Evolutionary conservation across 2,329 filamentous ascomycete genomes (phyloP).

Genomic region (Aspergillus quadrilineatus): DNA sequence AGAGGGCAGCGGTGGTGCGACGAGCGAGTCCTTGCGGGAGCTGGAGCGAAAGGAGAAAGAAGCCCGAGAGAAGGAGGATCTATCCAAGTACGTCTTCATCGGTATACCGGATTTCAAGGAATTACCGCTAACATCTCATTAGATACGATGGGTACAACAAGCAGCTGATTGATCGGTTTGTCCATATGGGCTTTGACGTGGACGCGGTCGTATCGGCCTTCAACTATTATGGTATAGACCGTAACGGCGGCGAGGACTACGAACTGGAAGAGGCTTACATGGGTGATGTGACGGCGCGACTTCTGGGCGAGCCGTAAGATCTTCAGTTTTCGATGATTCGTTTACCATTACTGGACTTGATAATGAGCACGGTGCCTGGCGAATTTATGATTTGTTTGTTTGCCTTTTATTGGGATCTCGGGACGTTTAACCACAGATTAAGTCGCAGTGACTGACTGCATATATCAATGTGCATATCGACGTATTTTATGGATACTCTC

Average conservation of each 20-base stretch:
- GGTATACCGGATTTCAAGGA: not conserved
- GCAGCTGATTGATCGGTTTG: constrained; percentile 77
- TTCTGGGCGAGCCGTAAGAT: constrained; percentile 68
- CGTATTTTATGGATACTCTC: not conserved
- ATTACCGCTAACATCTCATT: constrained; percentile 30
- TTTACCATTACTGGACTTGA: constrained; percentile 18
- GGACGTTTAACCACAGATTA: constrained; percentile 4
- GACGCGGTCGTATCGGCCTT: constrained; percentile 85
- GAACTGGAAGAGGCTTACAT: constrained; percentile 86
- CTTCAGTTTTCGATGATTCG: not conserved
- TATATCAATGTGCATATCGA: not conserved
- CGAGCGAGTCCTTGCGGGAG: constrained; percentile 54
- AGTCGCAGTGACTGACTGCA: constrained; percentile 4
- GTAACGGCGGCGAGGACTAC: constrained; percentile 74
- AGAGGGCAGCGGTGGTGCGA: constrained; percentile 54
- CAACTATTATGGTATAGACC: constrained; percentile 75
- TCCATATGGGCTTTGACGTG: constrained; percentile 86
- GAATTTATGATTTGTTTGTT: constrained; percentile 21
- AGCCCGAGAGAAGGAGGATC: constrained; percentile 56
- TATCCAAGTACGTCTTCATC: constrained; percentile 48
- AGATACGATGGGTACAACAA: constrained; percentile 89
- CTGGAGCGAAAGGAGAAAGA: constrained; percentile 56
- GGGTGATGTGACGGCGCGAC: constrained; percentile 80
- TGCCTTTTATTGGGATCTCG: constrained; percentile 1
- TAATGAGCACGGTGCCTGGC: constrained; percentile 34